Conservation (phyloP, 352 stramenopile genomes). For the Globisporangium parvum region DNA sequence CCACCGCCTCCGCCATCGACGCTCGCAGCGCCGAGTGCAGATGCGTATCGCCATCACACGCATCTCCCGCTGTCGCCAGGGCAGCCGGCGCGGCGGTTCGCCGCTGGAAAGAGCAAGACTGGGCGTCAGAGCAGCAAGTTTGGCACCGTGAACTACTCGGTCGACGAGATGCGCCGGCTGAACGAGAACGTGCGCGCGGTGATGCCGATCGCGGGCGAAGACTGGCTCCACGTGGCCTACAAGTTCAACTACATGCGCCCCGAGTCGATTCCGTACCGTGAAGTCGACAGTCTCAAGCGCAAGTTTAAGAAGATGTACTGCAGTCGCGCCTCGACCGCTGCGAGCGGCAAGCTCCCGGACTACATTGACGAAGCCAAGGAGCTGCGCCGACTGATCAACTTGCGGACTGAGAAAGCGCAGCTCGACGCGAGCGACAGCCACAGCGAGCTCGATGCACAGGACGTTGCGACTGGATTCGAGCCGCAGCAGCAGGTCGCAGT, state of each 20-base stretch:
- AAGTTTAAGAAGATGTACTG: slow-evolving; percentile 79
- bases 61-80: not conserved
- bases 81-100: slow-evolving; percentile 2
- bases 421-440: slow-evolving; percentile 31
- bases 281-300: slow-evolving; percentile 58
- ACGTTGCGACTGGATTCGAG: not conserved
- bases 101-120: slow-evolving; percentile 3
- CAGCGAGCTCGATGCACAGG: slow-evolving; percentile 21
- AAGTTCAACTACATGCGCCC: slow-evolving; percentile 62
- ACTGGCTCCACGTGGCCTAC: slow-evolving; percentile 62
- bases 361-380: slow-evolving; percentile 51
- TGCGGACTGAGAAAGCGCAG: slow-evolving; percentile 30
- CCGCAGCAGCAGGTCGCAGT: too few species aligned
- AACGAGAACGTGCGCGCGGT: slow-evolving; percentile 53
- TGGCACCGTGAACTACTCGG: slow-evolving; percentile 61
- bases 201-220: slow-evolving; percentile 37
- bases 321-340: slow-evolving; percentile 14
- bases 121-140: slow-evolving; percentile 52
- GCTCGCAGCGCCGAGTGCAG: too few species aligned
- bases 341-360: slow-evolving; percentile 23
- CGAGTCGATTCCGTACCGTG: slow-evolving; percentile 53
- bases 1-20: too few species aligned
- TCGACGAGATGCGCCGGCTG: slow-evolving; percentile 60
- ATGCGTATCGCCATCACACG: too few species aligned
- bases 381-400: slow-evolving; percentile 39